phyloP scores from a whole-genome alignment of 768 basidiomycete species.

The Ramaria sp. region DNA sequence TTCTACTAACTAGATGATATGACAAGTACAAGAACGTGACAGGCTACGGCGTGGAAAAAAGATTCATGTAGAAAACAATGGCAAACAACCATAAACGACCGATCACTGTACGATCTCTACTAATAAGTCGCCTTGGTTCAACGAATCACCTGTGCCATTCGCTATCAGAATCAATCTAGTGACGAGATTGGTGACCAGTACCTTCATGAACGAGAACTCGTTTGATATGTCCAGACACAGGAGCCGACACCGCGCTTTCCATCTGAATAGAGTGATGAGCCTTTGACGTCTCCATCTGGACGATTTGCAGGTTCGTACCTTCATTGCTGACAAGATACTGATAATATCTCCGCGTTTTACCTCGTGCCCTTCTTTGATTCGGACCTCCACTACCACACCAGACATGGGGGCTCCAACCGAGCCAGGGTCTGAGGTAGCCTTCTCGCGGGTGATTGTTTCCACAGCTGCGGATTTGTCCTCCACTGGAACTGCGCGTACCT shows the following conservation, averaged over 20 bases:
- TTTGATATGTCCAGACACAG: conserved; percentile 93
- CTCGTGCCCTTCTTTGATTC: conserved; percentile 95
- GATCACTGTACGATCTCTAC: conserved; percentile 75
- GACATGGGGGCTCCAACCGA: conserved; percentile 98
- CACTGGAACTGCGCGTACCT: conserved; percentile 91
- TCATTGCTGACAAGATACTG: conserved; percentile 70
- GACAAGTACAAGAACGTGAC: background rate
- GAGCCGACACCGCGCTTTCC: conserved; percentile 95
- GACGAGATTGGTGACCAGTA: conserved; percentile 15
- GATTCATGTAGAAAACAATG: background rate
- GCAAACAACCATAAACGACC: background rate
- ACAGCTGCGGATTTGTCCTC: conserved; percentile 97
- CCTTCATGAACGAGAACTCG: conserved; percentile 87
- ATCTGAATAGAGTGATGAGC: conserved; percentile 43
- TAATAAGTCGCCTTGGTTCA: conserved; percentile 86
- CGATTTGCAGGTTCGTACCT: conserved; percentile 39
- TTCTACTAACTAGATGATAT: background rate
- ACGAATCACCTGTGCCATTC: conserved; percentile 63
- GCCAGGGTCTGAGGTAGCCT: conserved; percentile 86
- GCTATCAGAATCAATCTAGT: background rate
- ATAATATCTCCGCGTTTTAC: conserved; percentile 98
- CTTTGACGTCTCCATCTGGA: background rate
- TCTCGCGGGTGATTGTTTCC: conserved; percentile 90
- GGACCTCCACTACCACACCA: conserved; percentile 95
- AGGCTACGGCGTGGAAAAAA: background rate